These are phyloP conservation scores for Apiospora kogelbergensis DNA, from an alignment of 2,329 filamentous ascomycete genomes.

Conservation along the genomic window DNA sequence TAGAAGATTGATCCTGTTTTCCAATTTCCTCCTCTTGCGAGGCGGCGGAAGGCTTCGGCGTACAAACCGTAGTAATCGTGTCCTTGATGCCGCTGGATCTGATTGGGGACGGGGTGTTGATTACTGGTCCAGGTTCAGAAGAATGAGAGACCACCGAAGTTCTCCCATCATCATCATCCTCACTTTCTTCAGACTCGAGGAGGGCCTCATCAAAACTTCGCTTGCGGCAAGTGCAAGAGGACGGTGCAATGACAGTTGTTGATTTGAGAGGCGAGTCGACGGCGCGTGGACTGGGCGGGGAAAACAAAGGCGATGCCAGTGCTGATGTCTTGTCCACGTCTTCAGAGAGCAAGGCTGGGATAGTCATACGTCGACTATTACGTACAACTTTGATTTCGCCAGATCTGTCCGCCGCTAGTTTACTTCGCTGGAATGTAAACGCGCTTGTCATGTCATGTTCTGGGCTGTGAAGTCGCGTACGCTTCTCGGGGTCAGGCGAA, in stretches of 20 bases:
- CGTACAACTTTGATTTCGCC: neutral
- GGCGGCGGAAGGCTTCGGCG: neutral
- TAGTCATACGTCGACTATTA: slow-evolving; percentile 23
- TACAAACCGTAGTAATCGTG: neutral
- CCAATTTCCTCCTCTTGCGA: neutral
- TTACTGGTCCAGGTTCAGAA: neutral
- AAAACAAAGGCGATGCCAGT: neutral
- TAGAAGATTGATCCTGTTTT: neutral
- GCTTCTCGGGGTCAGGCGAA: slow-evolving; percentile 13
- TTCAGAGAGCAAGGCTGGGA: slow-evolving; percentile 27
- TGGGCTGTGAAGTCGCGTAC: slow-evolving; percentile 16
- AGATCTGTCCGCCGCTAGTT: slow-evolving; percentile 15
- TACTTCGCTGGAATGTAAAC: slow-evolving; percentile 30
- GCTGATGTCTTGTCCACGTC: slow-evolving; percentile 20
- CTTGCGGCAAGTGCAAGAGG: neutral
- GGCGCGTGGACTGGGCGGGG: slow-evolving; percentile 7
- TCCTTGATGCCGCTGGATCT: neutral
- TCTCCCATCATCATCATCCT: neutral
- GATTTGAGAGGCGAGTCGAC: slow-evolving; percentile 20
- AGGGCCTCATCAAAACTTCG: slow-evolving; percentile 22
- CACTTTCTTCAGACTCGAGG: neutral
- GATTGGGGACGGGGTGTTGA: neutral
- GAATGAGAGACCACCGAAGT: neutral
- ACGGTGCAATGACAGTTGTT: neutral
- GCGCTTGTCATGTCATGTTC: slow-evolving; percentile 35